These are phyloP conservation scores for Fusarium marasasianum DNA, from an alignment of 2,329 filamentous ascomycete genomes.

Conservation along the genomic window DNA sequence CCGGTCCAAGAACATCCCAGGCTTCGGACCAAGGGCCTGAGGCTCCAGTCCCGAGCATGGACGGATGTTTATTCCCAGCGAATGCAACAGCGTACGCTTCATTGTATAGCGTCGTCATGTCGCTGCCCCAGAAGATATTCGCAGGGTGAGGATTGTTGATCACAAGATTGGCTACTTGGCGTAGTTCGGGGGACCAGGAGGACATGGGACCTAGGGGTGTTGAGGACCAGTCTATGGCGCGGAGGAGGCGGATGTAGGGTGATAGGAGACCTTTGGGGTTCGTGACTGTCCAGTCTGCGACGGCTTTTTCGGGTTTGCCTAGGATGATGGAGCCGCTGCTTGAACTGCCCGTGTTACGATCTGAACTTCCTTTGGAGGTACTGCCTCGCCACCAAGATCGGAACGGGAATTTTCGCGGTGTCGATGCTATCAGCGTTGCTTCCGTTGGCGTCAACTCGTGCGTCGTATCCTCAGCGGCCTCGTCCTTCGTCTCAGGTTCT, in stretches of 20 bases:
- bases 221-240: slow-evolving; percentile 52
- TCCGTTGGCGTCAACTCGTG: not conserved
- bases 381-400: not conserved
- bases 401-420: not conserved
- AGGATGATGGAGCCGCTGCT: slow-evolving; percentile 44
- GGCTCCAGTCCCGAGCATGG: slow-evolving; percentile 67
- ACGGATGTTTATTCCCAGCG: slow-evolving; percentile 70
- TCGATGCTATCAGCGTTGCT: not conserved
- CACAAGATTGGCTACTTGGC: slow-evolving; percentile 52
- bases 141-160: slow-evolving; percentile 55
- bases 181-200: slow-evolving; percentile 56
- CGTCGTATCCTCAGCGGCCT: accelerated
- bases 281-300: slow-evolving; percentile 48
- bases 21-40: slow-evolving; percentile 65
- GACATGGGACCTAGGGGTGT: slow-evolving; percentile 56
- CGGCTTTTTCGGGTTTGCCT: slow-evolving; percentile 46
- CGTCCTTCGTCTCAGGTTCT: not conserved
- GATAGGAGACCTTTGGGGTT: slow-evolving; percentile 46
- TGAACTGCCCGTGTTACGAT: slow-evolving; percentile 41
- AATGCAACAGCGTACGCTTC: slow-evolving; percentile 65
- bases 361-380: slow-evolving; percentile 39
- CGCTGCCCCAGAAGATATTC: slow-evolving; percentile 69
- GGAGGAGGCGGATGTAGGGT: slow-evolving; percentile 42
- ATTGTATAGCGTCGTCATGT: slow-evolving; percentile 71
- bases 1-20: slow-evolving; percentile 46